Base-by-base conservation (phyloP, 805 yeast genomes). In the Lipomyces oligophaga region DNA sequence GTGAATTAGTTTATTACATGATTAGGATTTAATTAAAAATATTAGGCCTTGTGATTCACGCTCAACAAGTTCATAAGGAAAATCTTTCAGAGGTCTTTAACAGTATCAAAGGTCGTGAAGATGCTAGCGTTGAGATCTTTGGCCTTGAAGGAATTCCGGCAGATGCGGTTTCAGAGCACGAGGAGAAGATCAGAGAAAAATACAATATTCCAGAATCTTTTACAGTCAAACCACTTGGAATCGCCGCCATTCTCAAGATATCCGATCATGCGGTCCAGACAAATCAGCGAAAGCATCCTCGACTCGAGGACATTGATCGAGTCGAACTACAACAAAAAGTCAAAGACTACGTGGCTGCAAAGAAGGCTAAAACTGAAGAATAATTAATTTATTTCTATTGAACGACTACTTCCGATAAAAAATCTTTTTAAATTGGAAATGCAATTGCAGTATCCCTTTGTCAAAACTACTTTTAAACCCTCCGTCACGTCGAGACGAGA, bases 391-490 rank as follows among this genome's bases (percentile, higher is more conserved):
- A n/a, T n/a, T n/a, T n/a, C n/a, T n/a, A n/a, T n/a, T n/a, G n/a
- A n/a, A n/a, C n/a, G n/a, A 22, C 47, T 48, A 64, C 51, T 52
- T 60, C 18, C 62, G 47, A 38, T 65, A 62, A 34, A 45, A 50
- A 15, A 58, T 41, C 45, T 55, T 45, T 45, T 66, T 64, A 57
- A 67, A 67, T 26, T 59, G 37, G 54, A 67, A 67, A 54, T 67
- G 65, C 31, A 67, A 57, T 46, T 61, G 62, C 15, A 67, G 43
- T 2, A 62, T 59, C 2, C 72, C 72, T 36, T 63, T 57, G 25
- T 63, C 66, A 48, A 67, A 67, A 31, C 58, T 59, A 32, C 60
- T 55, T 31, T 40, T 49, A 38, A 62, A 67, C 39, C 62, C 64
- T 8, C 57, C 54, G 11, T 53, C 57, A 15, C 55, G 40, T 38